These are phyloP conservation scores for Balakata baccata DNA, from an alignment of 345 rosid species.

Conservation along the genomic window DNA sequence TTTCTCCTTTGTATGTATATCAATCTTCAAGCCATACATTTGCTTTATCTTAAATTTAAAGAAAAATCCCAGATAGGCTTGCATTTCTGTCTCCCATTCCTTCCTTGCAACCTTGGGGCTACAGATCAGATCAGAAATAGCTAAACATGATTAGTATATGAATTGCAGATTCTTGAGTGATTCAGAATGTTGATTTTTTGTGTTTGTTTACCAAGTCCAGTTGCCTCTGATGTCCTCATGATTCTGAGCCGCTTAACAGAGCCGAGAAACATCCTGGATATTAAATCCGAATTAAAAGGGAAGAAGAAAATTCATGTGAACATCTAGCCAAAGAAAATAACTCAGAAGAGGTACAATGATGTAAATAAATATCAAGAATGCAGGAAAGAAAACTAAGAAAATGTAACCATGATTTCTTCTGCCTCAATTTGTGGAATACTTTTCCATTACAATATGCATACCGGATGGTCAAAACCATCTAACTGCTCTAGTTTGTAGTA, in stretches of 20 bases:
- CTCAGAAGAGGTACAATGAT: not conserved
- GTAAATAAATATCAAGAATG: not conserved
- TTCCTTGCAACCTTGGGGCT: constrained; percentile 39
- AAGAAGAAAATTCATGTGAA: not conserved
- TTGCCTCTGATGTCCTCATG: constrained; percentile 75
- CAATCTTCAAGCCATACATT: constrained; percentile 15
- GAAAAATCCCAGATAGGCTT: constrained; percentile 22
- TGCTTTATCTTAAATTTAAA: constrained; percentile 4
- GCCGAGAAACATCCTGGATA: constrained; percentile 65
- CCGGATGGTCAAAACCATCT: not conserved
- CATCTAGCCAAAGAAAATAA: not conserved
- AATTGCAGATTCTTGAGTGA: constrained; percentile 12
- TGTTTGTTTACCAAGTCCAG: constrained; percentile 51
- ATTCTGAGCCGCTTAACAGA: constrained; percentile 85
- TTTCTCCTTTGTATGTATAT: constrained; percentile 22
- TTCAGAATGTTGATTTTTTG: constrained; percentile 13
- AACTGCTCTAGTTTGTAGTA: not conserved
- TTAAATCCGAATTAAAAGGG: constrained; percentile 8
- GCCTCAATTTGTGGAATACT: not conserved
- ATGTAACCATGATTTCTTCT: not conserved
- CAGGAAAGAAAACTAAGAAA: not conserved
- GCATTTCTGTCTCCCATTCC: constrained; percentile 27
- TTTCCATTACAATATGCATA: not conserved
- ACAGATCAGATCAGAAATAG: constrained; percentile 16
- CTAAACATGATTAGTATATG: constrained; percentile 12